Conservation (phyloP, 2,329 filamentous ascomycete genomes). For the Ramichloridium luteum region DNA sequence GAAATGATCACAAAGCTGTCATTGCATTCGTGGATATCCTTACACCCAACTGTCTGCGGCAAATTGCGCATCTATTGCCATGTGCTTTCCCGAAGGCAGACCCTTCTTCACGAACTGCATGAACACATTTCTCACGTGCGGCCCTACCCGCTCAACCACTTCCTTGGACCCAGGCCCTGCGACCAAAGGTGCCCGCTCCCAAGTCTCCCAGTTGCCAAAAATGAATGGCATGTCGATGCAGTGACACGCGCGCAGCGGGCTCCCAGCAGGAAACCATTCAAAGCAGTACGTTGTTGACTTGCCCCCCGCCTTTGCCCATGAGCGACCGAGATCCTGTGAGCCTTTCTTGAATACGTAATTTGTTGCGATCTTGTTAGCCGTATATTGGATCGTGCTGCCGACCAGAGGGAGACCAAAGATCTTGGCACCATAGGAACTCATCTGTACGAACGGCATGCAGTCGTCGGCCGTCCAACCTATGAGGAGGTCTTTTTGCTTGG, state of each 20-base stretch:
- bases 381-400: background rate
- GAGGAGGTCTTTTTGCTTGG: background rate
- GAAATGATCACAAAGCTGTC: too few species aligned
- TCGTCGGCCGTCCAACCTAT: constrained; percentile 1
- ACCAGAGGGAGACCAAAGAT: too few species aligned
- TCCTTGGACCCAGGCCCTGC: background rate
- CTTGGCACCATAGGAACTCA: background rate
- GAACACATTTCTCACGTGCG: background rate
- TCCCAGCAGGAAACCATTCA: constrained; percentile 1
- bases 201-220: background rate
- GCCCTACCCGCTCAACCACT: background rate
- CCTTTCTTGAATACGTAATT: background rate
- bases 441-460: background rate
- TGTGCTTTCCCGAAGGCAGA: background rate
- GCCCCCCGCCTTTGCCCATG: background rate
- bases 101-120: background rate
- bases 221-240: constrained; percentile 1
- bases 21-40: too few species aligned
- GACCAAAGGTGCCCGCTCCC: background rate
- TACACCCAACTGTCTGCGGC: background rate
- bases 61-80: background rate
- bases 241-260: background rate
- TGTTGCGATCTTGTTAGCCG: background rate
- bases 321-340: background rate
- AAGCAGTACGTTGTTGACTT: background rate